Evolutionary conservation across 768 basidiomycete genomes (phyloP), one percentile per base, ranked within the genome.

Genomic region (Agrocybe pediades): DNA sequence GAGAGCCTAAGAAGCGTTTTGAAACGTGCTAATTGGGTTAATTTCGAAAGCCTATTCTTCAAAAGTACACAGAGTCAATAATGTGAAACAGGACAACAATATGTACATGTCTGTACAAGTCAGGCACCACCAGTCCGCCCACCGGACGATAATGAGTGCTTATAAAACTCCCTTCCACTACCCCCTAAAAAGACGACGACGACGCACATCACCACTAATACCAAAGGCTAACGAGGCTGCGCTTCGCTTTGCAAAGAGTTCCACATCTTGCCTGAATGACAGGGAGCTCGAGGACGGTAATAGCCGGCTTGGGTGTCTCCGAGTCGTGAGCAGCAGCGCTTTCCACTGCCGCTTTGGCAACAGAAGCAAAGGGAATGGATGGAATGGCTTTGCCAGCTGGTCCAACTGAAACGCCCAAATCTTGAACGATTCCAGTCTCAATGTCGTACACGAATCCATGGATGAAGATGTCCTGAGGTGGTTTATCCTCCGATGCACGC

Each of bases 401-500:
- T 8, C 72, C 74, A 43, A 65, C 63, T 24, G 75, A 72, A 41
- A 83, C 56, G 2, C 71, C 65, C 50, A 87, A 65, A 58, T 85
- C 81, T 29, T 65, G 63, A 44, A 86, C 65, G 23, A 69, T 63
- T 5, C 85, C 84, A 26, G 69, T 77, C 57, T 77, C 78, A 52
- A 85, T 71, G 48, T 84, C 78, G 53, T 84, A 84, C 26, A 86
- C 77, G 80, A 80, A 85, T 6, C 84, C 84, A 41, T 86, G 83
- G 4, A 86, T 63, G 55, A 67, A 74, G 1, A 74, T 64, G 11
- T 68, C 64, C 21, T 60, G 52, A 13, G 54, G 24, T 5, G 65
- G 50, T 26, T 53, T 56, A 9, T 39, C 63, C 30, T 61, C 58
- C n/a, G n/a, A n/a, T 25, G 51, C 62, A 29, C 36, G 60, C 53